Evolutionary conservation across 73 alveolate genomes (phyloP).

Genomic region (Tetrahymena elliotti): DNA sequence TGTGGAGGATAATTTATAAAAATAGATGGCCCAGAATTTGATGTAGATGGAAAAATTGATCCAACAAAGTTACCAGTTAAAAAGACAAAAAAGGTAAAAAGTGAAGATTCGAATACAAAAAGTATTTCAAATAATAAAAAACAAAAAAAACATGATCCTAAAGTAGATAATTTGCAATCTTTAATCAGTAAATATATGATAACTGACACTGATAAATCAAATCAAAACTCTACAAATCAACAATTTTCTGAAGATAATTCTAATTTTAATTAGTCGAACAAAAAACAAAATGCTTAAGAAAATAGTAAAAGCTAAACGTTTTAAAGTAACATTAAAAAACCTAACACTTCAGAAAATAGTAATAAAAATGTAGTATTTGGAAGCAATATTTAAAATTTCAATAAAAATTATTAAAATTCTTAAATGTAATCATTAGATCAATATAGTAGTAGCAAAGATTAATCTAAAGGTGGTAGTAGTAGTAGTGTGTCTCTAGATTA

Average conservation of each 20-base stretch:
- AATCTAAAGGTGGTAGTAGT: too few species aligned
- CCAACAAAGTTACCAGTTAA: background rate
- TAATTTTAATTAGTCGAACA: background rate
- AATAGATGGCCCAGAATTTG: conserved; percentile 57
- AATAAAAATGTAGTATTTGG: too few species aligned
- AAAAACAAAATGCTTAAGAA: background rate
- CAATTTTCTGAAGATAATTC: background rate
- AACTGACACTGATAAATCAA: background rate
- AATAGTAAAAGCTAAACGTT: too few species aligned
- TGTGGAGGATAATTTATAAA: conserved; percentile 72
- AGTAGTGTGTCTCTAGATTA: background rate
- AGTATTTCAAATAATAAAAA: background rate
- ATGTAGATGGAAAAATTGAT: background rate
- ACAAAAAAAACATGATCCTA: background rate
- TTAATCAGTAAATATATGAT: background rate
- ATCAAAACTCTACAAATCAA: background rate
- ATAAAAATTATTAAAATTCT: background rate
- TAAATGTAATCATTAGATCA: too few species aligned
- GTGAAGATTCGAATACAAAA: background rate
- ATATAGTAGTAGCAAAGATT: too few species aligned
- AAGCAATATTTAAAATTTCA: too few species aligned
- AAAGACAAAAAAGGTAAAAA: background rate
- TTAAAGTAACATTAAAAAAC: too few species aligned
- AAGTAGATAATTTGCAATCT: background rate
- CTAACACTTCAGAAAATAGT: background rate